Conservation (phyloP, 1,284 basidiomycete genomes). For the Phylloboletellus chloephorus region DNA sequence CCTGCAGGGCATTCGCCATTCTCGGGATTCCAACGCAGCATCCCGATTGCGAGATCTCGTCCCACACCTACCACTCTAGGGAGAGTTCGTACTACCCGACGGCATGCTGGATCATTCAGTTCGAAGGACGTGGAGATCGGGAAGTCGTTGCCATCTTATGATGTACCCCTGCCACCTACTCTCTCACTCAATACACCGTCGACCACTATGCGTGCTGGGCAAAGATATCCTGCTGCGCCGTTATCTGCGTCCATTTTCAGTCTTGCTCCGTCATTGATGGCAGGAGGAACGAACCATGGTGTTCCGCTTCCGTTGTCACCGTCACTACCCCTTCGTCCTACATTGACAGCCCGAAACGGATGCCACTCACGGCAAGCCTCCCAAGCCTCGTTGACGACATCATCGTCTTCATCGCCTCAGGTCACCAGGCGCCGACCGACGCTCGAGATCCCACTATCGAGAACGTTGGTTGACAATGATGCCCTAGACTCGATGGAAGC, state of each 20-base stretch:
- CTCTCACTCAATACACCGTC: conserved; percentile 35
- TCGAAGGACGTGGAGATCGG: conserved; percentile 88
- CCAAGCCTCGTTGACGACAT: conserved; percentile 46
- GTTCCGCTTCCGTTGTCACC: conserved; percentile 13
- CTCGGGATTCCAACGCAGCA: conserved; percentile 24
- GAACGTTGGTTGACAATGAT: conserved; percentile 61
- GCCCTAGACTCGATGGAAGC: conserved; percentile 62
- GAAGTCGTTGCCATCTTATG: conserved; percentile 68
- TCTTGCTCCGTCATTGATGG: conserved; percentile 13
- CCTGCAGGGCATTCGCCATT: conserved; percentile 23
- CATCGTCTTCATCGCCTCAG: conserved; percentile 39
- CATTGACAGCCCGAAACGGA: conserved; percentile 15
- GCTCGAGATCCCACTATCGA: conserved; percentile 45
- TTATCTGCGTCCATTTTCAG: conserved; percentile 24
- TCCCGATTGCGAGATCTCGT: conserved; percentile 39
- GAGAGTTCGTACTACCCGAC: conserved; percentile 50
- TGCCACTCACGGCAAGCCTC: conserved; percentile 56
- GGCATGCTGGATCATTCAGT: conserved; percentile 91
- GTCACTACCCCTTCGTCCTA: conserved; percentile 13
- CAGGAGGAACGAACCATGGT: conserved; percentile 9
- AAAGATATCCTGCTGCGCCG: conserved; percentile 34
- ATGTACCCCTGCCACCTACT: conserved; percentile 32
- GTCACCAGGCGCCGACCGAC: conserved; percentile 33
- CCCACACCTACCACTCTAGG: conserved; percentile 22
- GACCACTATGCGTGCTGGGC: conserved; percentile 44